Evolutionary conservation across 2,329 filamentous ascomycete species (phyloP), one percentile per base, ranked within the genome.

Genomic region (Didymellaceae sp.): DNA sequence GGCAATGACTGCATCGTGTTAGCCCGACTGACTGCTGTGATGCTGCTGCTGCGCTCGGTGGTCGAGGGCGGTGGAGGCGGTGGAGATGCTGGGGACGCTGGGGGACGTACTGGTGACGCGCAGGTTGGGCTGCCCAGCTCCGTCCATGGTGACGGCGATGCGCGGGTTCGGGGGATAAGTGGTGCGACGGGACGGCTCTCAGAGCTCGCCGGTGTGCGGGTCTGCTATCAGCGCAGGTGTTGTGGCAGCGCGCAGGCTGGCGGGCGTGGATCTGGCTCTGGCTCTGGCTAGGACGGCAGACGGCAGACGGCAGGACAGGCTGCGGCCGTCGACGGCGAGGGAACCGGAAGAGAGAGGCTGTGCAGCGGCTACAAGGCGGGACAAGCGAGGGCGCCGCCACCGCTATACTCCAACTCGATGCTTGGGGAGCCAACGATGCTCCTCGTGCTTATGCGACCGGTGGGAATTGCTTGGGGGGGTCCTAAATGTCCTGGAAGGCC

Each of bases 61-160:
- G 13, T 7, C 22, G 22, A 25, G 22, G 6, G 10, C 6, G 26
- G 35, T n/a, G n/a, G n/a, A n/a, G n/a, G n/a, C n/a, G n/a, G n/a
- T n/a, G n/a, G n/a, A n/a, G 13, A 18, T 17, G 17, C 24, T 20
- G 21, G 42, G 46, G 55, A 31, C 49, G 54, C 16, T 17, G 6
- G 46, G 20, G 28, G 47, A 74, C 84, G 74, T 84, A 97, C 93
- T 96, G 67, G 92, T 97, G 64, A 97, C 86, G 77, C 93, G 87
- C 71, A 97, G 81, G 78, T 97, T 97, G 70, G 90, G 86, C 78
- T 76, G 73, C 55, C 88, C 65, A 51, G 75, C 75, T 37, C 72
- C 71, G 65, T 79, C 76, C 74, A 78, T 78, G 66, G 54, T 67
- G 68, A n/a, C n/a, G n/a, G n/a, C n/a, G n/a, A n/a, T n/a, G n/a